phyloP scores from a whole-genome alignment of 805 yeast genomes.

The Starmerella bombicola region DNA sequence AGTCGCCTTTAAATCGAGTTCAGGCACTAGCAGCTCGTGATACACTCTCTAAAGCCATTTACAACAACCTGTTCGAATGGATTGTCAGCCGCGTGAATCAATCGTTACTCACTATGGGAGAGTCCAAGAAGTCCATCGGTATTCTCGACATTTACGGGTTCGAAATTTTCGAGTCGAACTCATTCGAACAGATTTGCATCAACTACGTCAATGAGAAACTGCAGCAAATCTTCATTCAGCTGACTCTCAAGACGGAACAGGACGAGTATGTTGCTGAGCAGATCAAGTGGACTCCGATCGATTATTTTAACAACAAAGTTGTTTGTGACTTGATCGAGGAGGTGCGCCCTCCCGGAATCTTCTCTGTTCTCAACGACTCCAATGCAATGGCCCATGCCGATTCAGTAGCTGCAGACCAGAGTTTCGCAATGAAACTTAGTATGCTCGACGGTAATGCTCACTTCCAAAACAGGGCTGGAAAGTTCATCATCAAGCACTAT shows the following conservation, averaged over 20 bases:
- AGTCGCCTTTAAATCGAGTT: slow-evolving; percentile 78
- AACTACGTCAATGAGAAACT: slow-evolving; percentile 91
- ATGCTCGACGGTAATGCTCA: slow-evolving; percentile 73
- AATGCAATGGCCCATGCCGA: slow-evolving; percentile 98
- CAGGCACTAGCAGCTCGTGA: slow-evolving; percentile 90
- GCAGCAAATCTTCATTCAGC: slow-evolving; percentile 91
- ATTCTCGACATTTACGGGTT: slow-evolving; percentile 92
- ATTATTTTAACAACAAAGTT: slow-evolving; percentile 88
- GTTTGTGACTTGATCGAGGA: slow-evolving; percentile 95
- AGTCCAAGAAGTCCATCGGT: slow-evolving; percentile 54
- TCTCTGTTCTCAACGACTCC: slow-evolving; percentile 93
- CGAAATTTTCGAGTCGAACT: slow-evolving; percentile 88
- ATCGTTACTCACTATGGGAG: slow-evolving; percentile 47
- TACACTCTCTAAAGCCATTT: slow-evolving; percentile 88
- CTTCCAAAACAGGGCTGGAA: slow-evolving; percentile 75
- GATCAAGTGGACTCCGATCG: slow-evolving; percentile 94
- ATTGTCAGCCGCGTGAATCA: slow-evolving; percentile 81
- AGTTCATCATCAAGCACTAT: slow-evolving; percentile 86
- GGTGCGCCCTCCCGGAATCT: slow-evolving; percentile 87
- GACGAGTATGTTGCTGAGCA: slow-evolving; percentile 93
- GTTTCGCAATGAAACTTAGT: slow-evolving; percentile 82
- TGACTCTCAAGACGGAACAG: slow-evolving; percentile 92
- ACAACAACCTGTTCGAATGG: slow-evolving; percentile 91
- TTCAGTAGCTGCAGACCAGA: slow-evolving; percentile 89
- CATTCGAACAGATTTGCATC: slow-evolving; percentile 90